Evolutionary conservation across 1,284 basidiomycete genomes (phyloP).

Genomic region (Chiua sp.): DNA sequence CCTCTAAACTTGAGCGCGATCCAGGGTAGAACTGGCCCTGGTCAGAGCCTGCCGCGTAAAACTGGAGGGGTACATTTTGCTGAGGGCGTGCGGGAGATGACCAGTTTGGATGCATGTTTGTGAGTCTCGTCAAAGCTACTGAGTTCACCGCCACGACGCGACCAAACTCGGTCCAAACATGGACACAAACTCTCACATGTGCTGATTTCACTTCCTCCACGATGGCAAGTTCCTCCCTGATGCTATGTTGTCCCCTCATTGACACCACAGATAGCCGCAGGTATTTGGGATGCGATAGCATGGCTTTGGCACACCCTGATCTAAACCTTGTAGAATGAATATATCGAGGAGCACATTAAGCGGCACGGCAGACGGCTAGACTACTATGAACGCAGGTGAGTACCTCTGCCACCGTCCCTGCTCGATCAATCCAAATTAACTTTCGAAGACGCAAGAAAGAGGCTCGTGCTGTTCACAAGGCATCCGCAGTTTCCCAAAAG

Average conservation of each 20-base stretch:
- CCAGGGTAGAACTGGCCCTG: slow-evolving; percentile 67
- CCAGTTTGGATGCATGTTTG: too few species aligned
- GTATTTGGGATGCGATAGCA: slow-evolving; percentile 41
- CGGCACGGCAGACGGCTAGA: slow-evolving; percentile 86
- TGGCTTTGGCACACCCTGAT: slow-evolving; percentile 16
- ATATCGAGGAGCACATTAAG: slow-evolving; percentile 91
- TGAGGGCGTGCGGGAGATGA: slow-evolving; percentile 56
- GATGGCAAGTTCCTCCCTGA: slow-evolving; percentile 55
- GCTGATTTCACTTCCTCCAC: slow-evolving; percentile 38
- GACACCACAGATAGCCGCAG: slow-evolving; percentile 62
- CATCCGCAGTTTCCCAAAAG: slow-evolving; percentile 91
- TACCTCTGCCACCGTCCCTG: slow-evolving; percentile 10
- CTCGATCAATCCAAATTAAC: slow-evolving; percentile 7
- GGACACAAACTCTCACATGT: too few species aligned
- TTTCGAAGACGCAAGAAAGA: slow-evolving; percentile 86
- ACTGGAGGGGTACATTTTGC: slow-evolving; percentile 71
- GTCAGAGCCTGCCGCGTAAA: slow-evolving; percentile 64
- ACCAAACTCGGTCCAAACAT: too few species aligned
- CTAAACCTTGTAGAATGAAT: slow-evolving; percentile 70
- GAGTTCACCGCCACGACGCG: too few species aligned
- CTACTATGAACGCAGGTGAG: slow-evolving; percentile 85
- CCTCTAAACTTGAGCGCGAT: slow-evolving; percentile 75
- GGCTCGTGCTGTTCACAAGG: slow-evolving; percentile 90
- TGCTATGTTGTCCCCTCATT: slow-evolving; percentile 23
- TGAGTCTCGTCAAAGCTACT: too few species aligned